Base-by-base conservation (phyloP, 495 filamentous ascomycete species). In the Lentithecium fluviatile region DNA sequence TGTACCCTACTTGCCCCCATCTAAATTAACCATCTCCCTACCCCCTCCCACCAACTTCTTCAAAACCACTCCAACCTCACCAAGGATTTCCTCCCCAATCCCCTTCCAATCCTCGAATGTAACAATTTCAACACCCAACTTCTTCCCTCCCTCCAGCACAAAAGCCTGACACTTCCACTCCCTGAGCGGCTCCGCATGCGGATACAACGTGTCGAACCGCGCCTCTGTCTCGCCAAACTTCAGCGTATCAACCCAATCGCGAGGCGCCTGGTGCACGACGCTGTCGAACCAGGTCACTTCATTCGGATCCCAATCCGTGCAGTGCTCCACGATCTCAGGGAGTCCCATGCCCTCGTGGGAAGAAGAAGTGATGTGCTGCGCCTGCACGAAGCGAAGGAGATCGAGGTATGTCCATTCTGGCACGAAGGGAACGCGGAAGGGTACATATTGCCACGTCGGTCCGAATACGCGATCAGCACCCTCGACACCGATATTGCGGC, bases 301-400 rank as follows among this genome's bases (percentile, higher is more conserved):
- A 7, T 40, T 25, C 24, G 46, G 29, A 36, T 82, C 79, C 84
- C 83, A 85, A 49, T 80, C 74, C 7, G 80, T 85, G 66, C 83
- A 86, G 34, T 79, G 68, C 24, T 78, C 69, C 57, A 85, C 76
- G 47, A 86, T 87, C 42, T 85, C 80, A 2, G 78, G 68, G 74
- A 82, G 81, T 6, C 83, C 83, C 0, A 85, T 60, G 23, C 36
- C 29, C 42, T 70, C 67, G 37, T 60, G 46, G 19, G 53, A 25
- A 15, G 64, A 23, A 19, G 43, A 53, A 11, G 17, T 46, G 23
- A 58, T 42, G 45, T 65, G 56, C 34, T 70, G 67, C 7, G 43
- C 36, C 32, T 70, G 67, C 17, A 70, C 57, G 23, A 20, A 37
- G 5, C 47, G 50, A 3, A 70, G 56, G 0, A 70, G 53, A 17